These are phyloP conservation scores for Xylaria longipes DNA, from an alignment of 495 filamentous ascomycete genomes.

Conservation along the genomic window DNA sequence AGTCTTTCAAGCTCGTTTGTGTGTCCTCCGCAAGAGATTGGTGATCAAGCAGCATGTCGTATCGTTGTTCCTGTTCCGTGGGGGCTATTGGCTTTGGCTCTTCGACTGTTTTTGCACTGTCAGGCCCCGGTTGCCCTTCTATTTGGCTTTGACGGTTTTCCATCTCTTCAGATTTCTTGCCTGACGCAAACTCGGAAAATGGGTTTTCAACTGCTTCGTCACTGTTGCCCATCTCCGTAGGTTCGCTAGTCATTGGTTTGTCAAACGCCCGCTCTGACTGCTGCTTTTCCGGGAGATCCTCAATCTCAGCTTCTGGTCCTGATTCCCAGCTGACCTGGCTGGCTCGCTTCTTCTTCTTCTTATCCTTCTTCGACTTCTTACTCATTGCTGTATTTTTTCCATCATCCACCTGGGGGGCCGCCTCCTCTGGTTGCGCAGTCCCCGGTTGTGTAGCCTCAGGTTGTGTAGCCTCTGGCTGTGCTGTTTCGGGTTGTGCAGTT, in stretches of 20 bases:
- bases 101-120: conserved; percentile 15
- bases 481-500: conserved; percentile 13
- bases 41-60: conserved; percentile 24
- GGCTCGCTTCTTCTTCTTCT: conserved; percentile 42
- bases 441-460: conserved; percentile 17
- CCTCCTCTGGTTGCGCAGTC: conserved; percentile 12
- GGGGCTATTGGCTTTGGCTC: conserved; percentile 23
- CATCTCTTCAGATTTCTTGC: conserved; percentile 36
- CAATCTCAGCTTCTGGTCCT: conserved; percentile 28
- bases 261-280: conserved; percentile 23
- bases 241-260: conserved; percentile 15
- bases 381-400: conserved; percentile 14
- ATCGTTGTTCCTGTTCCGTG: conserved; percentile 28
- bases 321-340: conserved; percentile 31
- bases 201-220: conserved; percentile 21
- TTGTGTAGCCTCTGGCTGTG: conserved; percentile 18
- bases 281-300: conserved; percentile 25
- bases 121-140: conserved; percentile 18
- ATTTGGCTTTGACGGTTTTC: conserved; percentile 24
- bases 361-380: conserved; percentile 45
- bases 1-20: conserved; percentile 29
- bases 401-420: conserved; percentile 23
- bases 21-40: conserved; percentile 29
- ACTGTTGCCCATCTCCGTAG: conserved; percentile 15
- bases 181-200: conserved; percentile 24